These are phyloP conservation scores for Chionographis japonica DNA, from an alignment of 106 monocot species.

Conservation along the genomic window DNA sequence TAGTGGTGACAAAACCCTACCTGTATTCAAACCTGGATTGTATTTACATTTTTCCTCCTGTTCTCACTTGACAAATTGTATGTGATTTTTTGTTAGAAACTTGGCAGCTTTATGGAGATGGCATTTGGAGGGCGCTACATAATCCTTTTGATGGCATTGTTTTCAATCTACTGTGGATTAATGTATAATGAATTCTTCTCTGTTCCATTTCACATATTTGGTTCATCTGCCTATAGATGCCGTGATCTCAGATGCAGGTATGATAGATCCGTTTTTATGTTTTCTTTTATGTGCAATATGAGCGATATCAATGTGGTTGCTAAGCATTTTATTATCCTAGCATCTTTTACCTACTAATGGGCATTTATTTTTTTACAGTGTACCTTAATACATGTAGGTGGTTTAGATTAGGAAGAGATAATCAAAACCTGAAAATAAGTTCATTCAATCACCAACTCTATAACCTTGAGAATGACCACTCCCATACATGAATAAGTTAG, in stretches of 20 bases:
- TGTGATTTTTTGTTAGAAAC: conserved; percentile 57
- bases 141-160: conserved; percentile 90
- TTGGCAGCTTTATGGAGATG: conserved; percentile 99
- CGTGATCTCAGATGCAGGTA: conserved; percentile 78
- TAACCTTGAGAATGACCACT: too few species aligned
- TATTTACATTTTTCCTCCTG: background rate
- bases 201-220: conserved; percentile 92
- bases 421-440: too few species aligned
- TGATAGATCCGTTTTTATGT: background rate
- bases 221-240: conserved; percentile 90
- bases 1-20: too few species aligned
- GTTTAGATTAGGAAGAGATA: too few species aligned
- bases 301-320: background rate
- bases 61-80: background rate
- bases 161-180: conserved; percentile 97
- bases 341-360: too few species aligned
- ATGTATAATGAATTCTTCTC: conserved; percentile 99
- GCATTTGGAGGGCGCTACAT: conserved; percentile 99
- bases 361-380: too few species aligned
- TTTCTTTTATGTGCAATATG: background rate
- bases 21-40: too few species aligned
- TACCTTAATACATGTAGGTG: too few species aligned
- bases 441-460: too few species aligned
- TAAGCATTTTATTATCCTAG: background rate
- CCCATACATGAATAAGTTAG: too few species aligned